Evolutionary conservation across 495 filamentous ascomycete genomes (phyloP), one percentile per base, ranked within the genome.

Genomic region (Saxophila tyrrhenica): DNA sequence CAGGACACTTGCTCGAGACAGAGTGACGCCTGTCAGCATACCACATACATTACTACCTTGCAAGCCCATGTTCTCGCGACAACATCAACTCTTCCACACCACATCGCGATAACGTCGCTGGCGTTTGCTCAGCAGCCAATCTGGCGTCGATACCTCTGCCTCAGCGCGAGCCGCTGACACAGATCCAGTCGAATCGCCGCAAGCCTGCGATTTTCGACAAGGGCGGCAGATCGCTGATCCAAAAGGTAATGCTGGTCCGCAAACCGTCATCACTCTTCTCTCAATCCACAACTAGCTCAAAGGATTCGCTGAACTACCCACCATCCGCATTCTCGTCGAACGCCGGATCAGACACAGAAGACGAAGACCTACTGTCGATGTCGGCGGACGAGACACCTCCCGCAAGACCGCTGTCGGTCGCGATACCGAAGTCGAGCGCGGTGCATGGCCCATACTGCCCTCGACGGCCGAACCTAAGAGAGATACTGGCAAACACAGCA

Each of bases 401-500:
- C 56, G 76, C 78, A 52, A 75, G 78, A 66, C 81, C 83, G 21
- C 68, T 79, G 54, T 85, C 80, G 69, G 71, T 86, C 48, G 69
- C 77, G 29, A 79, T 83, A 69, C 75, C 79, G 24, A 58, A 54
- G 23, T 41, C 48, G n/a, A 45, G 24, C 16, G 61, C 51, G 23
- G 50, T 61, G 10, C 57, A 70, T 38, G 81, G 81, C 57, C 77
- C 78, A 35, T 86, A 81, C 59, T 83, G 79, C 67, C 76, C 82
- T 19, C 84, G 85, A 65, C 78, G 85, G 56, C 94, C 94, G 16
- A 86, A 87, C 25, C 72, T 99, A 47, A 73, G 83, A 47, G 90
- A 97, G 58, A 89, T 99, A 15, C 77, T 99, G 43, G 81, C 86
- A 39, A 89, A 95, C 64, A 80, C 79, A 21, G 86, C 94, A 50